Evolutionary conservation across 306 rosid species (phyloP).

Genomic region (Aeschynomene evenia): DNA sequence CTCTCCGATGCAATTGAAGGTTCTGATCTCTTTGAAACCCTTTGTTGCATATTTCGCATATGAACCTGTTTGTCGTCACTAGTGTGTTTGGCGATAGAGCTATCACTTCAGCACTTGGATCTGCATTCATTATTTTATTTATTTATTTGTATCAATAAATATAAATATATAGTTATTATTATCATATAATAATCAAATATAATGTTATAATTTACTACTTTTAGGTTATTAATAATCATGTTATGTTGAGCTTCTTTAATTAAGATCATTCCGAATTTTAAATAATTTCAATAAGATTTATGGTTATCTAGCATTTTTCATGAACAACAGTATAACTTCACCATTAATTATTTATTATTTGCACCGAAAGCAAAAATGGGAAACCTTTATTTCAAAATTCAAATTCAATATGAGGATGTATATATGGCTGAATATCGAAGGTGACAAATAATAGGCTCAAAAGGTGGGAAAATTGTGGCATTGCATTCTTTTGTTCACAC

Average conservation of each 20-base stretch:
- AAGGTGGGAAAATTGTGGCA: neutral
- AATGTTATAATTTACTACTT: too few species aligned
- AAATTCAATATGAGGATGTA: neutral
- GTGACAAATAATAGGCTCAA: neutral
- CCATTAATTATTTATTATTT: neutral
- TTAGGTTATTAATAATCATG: too few species aligned
- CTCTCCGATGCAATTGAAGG: conserved; percentile 73
- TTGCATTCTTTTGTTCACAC: conserved; percentile 1
- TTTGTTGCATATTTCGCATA: conserved; percentile 79
- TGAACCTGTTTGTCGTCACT: conserved; percentile 60
- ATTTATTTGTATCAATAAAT: too few species aligned
- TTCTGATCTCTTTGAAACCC: conserved; percentile 86
- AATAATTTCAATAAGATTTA: too few species aligned
- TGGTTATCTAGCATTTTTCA: too few species aligned
- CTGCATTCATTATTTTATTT: too few species aligned
- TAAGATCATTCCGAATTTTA: too few species aligned
- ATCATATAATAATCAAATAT: too few species aligned
- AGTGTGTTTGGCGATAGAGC: conserved; percentile 66
- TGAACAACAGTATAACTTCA: neutral
- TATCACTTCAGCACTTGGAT: conserved; percentile 72
- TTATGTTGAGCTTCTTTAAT: too few species aligned
- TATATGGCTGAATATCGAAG: neutral
- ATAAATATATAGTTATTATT: too few species aligned
- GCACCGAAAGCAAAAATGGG: neutral
- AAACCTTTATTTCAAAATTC: neutral